Evolutionary conservation across 306 rosid species (phyloP).

Genomic region (Prunus mongolica): DNA sequence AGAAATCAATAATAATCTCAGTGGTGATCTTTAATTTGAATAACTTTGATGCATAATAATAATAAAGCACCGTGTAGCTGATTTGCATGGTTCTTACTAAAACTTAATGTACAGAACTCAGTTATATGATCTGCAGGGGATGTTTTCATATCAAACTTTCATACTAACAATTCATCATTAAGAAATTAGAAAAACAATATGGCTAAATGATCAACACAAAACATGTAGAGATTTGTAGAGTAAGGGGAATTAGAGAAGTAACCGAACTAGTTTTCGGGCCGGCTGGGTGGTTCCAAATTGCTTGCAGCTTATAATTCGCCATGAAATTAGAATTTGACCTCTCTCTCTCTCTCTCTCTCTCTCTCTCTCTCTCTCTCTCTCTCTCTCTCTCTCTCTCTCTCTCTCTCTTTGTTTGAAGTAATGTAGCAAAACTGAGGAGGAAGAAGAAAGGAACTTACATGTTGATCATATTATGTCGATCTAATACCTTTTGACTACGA

Average conservation of each 20-base stretch:
- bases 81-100: background rate
- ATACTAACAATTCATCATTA: background rate
- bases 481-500: too few species aligned
- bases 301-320: conserved; percentile 10
- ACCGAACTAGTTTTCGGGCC: conserved; percentile 17
- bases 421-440: too few species aligned
- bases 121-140: too few species aligned
- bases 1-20: background rate
- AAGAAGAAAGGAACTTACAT: too few species aligned
- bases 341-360: too few species aligned
- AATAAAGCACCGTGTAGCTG: background rate
- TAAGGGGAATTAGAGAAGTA: background rate
- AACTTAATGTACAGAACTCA: too few species aligned
- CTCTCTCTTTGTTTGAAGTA: too few species aligned
- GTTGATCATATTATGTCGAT: too few species aligned
- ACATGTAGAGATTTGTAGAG: background rate
- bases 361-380: too few species aligned
- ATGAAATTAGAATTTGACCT: background rate
- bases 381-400: too few species aligned
- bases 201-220: background rate
- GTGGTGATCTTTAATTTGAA: background rate
- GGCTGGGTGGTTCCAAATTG: conserved; percentile 21
- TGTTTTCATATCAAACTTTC: background rate
- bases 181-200: background rate
- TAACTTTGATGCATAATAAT: background rate